phyloP scores from a whole-genome alignment of 495 filamentous ascomycete species.

The Neurospora pannonica region DNA sequence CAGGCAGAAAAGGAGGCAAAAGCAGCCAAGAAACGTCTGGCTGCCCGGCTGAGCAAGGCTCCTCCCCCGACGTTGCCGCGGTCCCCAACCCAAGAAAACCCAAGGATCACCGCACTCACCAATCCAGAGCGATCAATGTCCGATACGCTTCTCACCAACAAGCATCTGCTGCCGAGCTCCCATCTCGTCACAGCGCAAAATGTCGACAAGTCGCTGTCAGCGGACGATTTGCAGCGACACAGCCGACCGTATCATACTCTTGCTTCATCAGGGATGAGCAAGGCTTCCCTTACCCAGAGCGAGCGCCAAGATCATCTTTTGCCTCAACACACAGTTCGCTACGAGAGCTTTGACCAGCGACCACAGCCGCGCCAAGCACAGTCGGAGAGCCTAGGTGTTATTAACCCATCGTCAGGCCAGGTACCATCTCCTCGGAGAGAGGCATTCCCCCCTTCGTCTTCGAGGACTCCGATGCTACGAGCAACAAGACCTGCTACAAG shows the following conservation, averaged over 20 bases:
- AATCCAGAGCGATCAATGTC: constrained; percentile 22
- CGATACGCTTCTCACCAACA: constrained; percentile 17
- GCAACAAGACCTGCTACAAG: constrained; percentile 10
- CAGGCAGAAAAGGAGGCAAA: constrained; percentile 29
- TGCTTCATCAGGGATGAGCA: neutral
- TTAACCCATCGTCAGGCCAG: neutral
- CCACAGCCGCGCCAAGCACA: constrained; percentile 4
- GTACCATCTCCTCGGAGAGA: constrained; percentile 9
- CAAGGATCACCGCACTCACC: constrained; percentile 1
- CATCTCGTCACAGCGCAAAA: constrained; percentile 3
- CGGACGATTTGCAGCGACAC: constrained; percentile 12
- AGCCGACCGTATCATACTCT: constrained; percentile 16
- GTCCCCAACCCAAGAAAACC: constrained; percentile 9
- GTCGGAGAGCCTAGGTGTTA: constrained; percentile 3
- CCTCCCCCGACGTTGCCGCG: constrained; percentile 14
- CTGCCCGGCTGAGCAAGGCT: constrained; percentile 25
- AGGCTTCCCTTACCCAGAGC: neutral
- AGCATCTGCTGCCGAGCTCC: constrained; percentile 1
- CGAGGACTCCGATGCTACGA: constrained; percentile 24
- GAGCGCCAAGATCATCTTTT: neutral
- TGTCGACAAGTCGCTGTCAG: constrained; percentile 9
- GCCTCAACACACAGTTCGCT: neutral
- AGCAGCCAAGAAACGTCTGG: constrained; percentile 17
- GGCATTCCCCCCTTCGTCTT: constrained; percentile 23
- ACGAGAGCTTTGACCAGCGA: neutral